Evolutionary conservation across 1,139 yeast species (phyloP).

Genomic region (Taiozyma onychis): DNA sequence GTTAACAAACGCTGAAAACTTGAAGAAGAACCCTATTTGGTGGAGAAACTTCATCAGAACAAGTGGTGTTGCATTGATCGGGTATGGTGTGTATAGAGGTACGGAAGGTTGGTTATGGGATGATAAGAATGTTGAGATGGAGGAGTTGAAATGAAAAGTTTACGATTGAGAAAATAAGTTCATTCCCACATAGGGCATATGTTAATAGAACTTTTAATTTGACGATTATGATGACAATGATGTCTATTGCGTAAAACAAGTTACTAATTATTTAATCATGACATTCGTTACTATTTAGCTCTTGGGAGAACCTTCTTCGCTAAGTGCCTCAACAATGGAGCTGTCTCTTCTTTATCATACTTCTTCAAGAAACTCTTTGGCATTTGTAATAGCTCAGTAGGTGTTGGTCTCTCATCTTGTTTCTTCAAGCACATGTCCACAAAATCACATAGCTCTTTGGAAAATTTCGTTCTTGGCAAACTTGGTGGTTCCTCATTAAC

Average conservation of each 20-base stretch:
- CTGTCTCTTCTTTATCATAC: constrained; percentile 22
- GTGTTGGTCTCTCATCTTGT: constrained; percentile 54
- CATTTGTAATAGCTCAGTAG: constrained; percentile 45
- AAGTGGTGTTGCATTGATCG: constrained; percentile 45
- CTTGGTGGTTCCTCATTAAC: constrained; percentile 91
- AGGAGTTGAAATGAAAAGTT: neutral
- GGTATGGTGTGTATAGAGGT: constrained; percentile 53
- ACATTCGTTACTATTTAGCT: constrained; percentile 6
- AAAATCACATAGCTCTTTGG: constrained; percentile 48
- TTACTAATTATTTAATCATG: neutral
- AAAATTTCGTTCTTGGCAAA: constrained; percentile 37
- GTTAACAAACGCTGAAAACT: constrained; percentile 28
- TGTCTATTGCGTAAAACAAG: neutral
- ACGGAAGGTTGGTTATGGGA: constrained; percentile 49
- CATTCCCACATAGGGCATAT: neutral
- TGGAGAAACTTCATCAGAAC: constrained; percentile 46
- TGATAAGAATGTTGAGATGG: constrained; percentile 25
- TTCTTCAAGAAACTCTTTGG: constrained; percentile 20
- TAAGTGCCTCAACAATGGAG: constrained; percentile 21
- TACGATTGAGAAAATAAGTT: neutral
- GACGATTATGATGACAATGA: constrained; percentile 4
- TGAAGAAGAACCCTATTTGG: constrained; percentile 48
- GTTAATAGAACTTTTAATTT: neutral
- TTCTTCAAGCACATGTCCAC: constrained; percentile 64
- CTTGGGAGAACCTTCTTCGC: constrained; percentile 17